These are phyloP conservation scores for Hippophae tibetana DNA, from an alignment of 306 rosid genomes.

Conservation along the genomic window DNA sequence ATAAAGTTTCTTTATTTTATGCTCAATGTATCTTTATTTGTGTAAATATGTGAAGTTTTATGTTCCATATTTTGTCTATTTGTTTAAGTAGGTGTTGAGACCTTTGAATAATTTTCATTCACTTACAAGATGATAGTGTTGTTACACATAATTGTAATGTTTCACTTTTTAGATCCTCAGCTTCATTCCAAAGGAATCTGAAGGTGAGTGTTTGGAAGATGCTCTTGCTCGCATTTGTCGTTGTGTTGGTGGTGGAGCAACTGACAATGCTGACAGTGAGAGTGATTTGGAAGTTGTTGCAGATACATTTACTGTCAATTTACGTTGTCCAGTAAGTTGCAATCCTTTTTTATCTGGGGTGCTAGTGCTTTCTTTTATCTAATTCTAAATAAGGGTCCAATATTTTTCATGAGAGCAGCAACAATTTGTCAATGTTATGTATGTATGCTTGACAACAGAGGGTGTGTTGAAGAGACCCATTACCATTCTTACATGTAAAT, in stretches of 20 bases:
- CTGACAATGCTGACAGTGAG: constrained; percentile 75
- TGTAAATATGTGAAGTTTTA: too few species aligned
- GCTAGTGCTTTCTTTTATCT: too few species aligned
- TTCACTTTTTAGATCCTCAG: constrained; percentile 44
- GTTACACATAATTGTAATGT: not conserved
- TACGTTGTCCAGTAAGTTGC: constrained; percentile 88
- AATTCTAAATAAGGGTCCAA: too few species aligned
- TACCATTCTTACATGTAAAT: too few species aligned
- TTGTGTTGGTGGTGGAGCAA: constrained; percentile 74
- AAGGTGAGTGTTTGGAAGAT: constrained; percentile 78
- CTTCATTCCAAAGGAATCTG: constrained; percentile 71
- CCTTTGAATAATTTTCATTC: not conserved
- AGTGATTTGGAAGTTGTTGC: constrained; percentile 98
- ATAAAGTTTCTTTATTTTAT: too few species aligned
- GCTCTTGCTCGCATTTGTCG: constrained; percentile 90
- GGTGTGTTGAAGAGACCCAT: too few species aligned
- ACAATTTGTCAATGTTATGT: too few species aligned
- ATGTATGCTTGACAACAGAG: too few species aligned
- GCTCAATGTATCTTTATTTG: too few species aligned
- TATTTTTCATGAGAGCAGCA: too few species aligned
- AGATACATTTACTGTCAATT: constrained; percentile 68
- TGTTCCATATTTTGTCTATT: too few species aligned
- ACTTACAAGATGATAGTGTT: constrained; percentile 5
- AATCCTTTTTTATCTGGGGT: not conserved
- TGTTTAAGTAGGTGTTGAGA: too few species aligned